Evolutionary conservation across 2,329 filamentous ascomycete species (phyloP).

Genomic region (Shiraia sp.): DNA sequence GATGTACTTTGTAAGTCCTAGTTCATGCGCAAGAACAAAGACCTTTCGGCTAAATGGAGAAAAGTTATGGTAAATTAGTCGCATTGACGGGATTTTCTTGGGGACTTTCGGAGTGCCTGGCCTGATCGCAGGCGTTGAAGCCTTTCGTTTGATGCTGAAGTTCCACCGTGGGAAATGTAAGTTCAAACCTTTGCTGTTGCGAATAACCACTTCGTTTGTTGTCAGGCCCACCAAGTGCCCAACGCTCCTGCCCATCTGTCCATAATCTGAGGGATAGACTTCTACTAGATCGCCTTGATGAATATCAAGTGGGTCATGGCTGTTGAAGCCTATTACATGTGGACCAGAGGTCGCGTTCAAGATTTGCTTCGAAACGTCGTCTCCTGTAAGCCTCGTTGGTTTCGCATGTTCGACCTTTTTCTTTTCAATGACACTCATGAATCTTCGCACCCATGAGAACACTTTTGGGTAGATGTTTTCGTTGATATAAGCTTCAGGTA

Average conservation of each 20-base stretch:
- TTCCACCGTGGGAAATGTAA: constrained; percentile 48
- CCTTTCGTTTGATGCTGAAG: constrained; percentile 32
- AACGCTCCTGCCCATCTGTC: constrained; percentile 30
- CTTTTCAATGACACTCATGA: constrained; percentile 53
- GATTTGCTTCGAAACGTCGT: constrained; percentile 42
- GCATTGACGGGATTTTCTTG: constrained; percentile 25
- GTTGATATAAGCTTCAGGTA: constrained; percentile 60
- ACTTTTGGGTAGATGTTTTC: constrained; percentile 60
- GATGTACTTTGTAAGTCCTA: constrained; percentile 25
- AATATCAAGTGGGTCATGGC: constrained; percentile 58
- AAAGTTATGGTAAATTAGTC: constrained; percentile 35
- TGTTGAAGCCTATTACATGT: constrained; percentile 51
- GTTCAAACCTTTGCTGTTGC: constrained; percentile 26
- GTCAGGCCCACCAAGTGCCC: constrained; percentile 35
- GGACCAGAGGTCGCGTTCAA: constrained; percentile 54
- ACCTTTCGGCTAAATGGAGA: constrained; percentile 36
- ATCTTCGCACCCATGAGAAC: constrained; percentile 68
- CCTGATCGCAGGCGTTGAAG: background rate
- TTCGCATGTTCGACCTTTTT: constrained; percentile 46
- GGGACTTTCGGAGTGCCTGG: background rate
- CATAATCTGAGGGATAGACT: constrained; percentile 38
- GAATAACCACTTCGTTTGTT: constrained; percentile 30
- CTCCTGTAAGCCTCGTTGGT: constrained; percentile 45
- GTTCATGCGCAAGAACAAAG: constrained; percentile 34
- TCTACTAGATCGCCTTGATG: constrained; percentile 58